phyloP scores from a whole-genome alignment of 352 stramenopile genomes.

The Phytophthora crassamura region DNA sequence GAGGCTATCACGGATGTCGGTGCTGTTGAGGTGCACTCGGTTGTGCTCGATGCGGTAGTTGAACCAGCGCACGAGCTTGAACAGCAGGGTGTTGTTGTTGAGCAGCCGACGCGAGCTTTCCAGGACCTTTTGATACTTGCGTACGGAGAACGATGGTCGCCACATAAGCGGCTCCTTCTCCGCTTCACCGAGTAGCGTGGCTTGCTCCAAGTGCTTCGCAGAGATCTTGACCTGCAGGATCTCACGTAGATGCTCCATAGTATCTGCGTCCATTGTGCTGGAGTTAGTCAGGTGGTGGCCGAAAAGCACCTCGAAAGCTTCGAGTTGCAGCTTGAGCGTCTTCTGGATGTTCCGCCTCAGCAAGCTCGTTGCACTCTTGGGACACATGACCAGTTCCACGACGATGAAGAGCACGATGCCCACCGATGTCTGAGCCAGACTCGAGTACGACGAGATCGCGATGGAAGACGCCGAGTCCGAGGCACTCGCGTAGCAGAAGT shows the following conservation, averaged over 20 bases:
- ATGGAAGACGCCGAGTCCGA: constrained; percentile 43
- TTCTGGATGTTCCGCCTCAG: constrained; percentile 75
- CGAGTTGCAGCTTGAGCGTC: constrained; percentile 61
- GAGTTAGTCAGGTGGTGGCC: constrained; percentile 63
- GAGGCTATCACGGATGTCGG: constrained; percentile 58
- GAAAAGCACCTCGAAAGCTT: constrained; percentile 68
- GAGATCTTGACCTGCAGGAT: constrained; percentile 68
- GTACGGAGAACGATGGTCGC: constrained; percentile 64
- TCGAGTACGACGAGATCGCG: constrained; percentile 75
- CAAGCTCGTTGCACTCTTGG: constrained; percentile 61
- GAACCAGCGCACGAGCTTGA: constrained; percentile 78
- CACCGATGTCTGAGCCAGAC: constrained; percentile 75
- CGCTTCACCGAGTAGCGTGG: constrained; percentile 57
- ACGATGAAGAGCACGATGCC: constrained; percentile 79
- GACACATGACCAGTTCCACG: constrained; percentile 63
- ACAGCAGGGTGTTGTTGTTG: constrained; percentile 82
- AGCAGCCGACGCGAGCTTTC: constrained; percentile 68
- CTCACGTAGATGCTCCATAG: constrained; percentile 47
- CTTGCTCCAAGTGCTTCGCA: constrained; percentile 51
- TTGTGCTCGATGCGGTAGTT: constrained; percentile 59
- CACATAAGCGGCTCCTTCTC: constrained; percentile 68
- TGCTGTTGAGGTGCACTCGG: constrained; percentile 44
- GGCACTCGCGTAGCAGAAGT: constrained; percentile 47
- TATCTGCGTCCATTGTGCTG: constrained; percentile 55
- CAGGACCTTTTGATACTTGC: constrained; percentile 74